Percentiles rank a stretch among this genome's conserved stretches.
These are phyloP conservation scores for Coniella vitis DNA, from an alignment of 2,329 filamentous ascomycete species.

Conservation along the genomic window DNA sequence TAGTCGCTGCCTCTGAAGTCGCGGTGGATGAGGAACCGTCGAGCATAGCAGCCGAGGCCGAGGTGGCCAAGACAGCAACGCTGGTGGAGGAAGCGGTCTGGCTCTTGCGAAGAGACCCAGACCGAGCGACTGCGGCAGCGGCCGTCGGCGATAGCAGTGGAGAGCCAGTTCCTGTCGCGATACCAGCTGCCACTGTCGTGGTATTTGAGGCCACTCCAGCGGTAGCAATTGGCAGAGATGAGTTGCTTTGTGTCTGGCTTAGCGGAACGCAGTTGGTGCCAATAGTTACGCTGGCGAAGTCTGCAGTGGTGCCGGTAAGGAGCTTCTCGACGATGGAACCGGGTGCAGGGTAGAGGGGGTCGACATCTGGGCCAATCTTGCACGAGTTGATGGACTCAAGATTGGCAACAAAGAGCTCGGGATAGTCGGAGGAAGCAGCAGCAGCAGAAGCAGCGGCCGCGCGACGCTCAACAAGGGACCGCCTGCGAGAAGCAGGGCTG, in stretches of 20 bases:
- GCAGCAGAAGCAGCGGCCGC: background rate
- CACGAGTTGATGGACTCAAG: conserved; percentile 15
- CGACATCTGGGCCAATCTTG: conserved; percentile 9
- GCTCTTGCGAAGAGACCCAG: too few relatives aligned
- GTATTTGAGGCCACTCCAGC: background rate
- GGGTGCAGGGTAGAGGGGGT: conserved; percentile 21
- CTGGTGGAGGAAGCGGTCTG: too few relatives aligned
- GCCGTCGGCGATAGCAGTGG: conserved; percentile 4
- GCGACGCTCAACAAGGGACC: background rate
- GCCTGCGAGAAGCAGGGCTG: conserved; percentile 2
- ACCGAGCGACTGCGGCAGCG: background rate
- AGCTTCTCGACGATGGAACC: conserved; percentile 20
- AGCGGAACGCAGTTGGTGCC: conserved; percentile 13
- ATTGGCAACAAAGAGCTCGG: conserved; percentile 17
- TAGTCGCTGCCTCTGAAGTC: background rate
- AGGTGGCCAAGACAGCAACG: background rate
- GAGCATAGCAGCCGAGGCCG: too few relatives aligned
- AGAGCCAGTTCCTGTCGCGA: too few relatives aligned
- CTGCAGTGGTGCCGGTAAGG: background rate
- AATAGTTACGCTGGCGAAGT: conserved; percentile 13
- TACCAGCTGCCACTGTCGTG: too few relatives aligned
- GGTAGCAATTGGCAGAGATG: conserved; percentile 16
- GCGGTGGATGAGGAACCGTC: background rate
- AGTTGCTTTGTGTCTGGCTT: conserved; percentile 15
- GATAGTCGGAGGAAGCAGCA: conserved; percentile 33